phyloP scores from a whole-genome alignment of 768 basidiomycete genomes.

The Russula sp. region DNA sequence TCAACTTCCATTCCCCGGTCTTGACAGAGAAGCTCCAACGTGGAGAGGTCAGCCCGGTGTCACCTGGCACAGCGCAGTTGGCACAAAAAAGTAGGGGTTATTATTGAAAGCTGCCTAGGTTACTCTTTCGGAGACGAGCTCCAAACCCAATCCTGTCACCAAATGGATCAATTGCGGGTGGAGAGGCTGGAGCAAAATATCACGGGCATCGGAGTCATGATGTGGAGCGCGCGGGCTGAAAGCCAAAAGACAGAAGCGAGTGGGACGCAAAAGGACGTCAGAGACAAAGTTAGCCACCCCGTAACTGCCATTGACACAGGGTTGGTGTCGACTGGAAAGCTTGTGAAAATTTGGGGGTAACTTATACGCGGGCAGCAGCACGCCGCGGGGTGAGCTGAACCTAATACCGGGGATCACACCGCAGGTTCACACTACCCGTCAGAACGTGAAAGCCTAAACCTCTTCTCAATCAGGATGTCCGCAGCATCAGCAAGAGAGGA shows the following conservation, averaged over 20 bases:
- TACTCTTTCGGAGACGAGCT: too few relatives aligned
- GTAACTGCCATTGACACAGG: neutral
- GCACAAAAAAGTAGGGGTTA: too few relatives aligned
- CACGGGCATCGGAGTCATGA: neutral
- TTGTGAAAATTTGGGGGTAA: too few relatives aligned
- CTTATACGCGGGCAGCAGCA: too few relatives aligned
- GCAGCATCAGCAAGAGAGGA: neutral
- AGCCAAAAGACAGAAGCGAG: neutral
- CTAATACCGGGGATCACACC: neutral
- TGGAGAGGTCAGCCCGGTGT: too few relatives aligned
- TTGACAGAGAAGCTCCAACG: too few relatives aligned
- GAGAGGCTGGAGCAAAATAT: neutral
- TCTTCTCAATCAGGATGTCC: neutral
- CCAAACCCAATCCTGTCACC: neutral
- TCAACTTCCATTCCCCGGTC: too few relatives aligned
- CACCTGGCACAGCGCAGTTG: too few relatives aligned
- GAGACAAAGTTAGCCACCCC: neutral
- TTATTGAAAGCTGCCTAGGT: too few relatives aligned
- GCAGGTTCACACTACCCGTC: too few relatives aligned
- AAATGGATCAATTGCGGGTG: neutral
- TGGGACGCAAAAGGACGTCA: neutral
- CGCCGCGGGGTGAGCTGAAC: neutral
- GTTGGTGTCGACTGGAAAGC: neutral
- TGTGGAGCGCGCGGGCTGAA: neutral
- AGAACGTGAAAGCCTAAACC: neutral